Conservation (phyloP, 2,329 filamentous ascomycete species). For the Coniochaeta ligniaria region DNA sequence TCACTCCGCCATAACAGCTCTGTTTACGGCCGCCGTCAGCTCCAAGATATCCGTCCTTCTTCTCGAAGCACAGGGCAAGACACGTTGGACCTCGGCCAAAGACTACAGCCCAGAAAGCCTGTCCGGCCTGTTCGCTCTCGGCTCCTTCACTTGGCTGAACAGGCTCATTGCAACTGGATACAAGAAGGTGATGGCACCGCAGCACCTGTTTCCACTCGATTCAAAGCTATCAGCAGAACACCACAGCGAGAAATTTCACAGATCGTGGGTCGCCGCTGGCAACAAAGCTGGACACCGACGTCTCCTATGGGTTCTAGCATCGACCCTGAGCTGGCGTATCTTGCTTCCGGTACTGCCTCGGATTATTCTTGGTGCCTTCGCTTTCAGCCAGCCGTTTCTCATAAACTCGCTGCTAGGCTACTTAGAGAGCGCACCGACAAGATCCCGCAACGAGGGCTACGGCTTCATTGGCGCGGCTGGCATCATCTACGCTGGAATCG, state of each 20-base stretch:
- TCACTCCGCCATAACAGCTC: background rate
- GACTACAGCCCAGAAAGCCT: slow-evolving; percentile 25
- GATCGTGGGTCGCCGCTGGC: slow-evolving; percentile 5
- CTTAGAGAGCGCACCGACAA: slow-evolving; percentile 14
- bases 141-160: slow-evolving; percentile 27
- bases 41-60: background rate
- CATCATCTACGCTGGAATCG: slow-evolving; percentile 31
- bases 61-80: background rate
- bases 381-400: slow-evolving; percentile 26
- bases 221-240: slow-evolving; percentile 8
- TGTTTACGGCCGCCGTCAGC: background rate
- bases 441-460: slow-evolving; percentile 21
- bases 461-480: slow-evolving; percentile 33
- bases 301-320: slow-evolving; percentile 9
- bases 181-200: slow-evolving; percentile 19
- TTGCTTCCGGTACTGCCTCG: slow-evolving; percentile 20
- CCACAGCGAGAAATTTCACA: slow-evolving; percentile 11
- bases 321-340: slow-evolving; percentile 9
- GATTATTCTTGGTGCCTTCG: slow-evolving; percentile 19
- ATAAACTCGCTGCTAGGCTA: slow-evolving; percentile 21
- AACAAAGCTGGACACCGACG: slow-evolving; percentile 6
- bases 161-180: slow-evolving; percentile 26
- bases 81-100: background rate
- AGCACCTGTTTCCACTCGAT: slow-evolving; percentile 26
- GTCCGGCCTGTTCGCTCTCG: slow-evolving; percentile 24